Evolutionary conservation across 164 flowering plant species (phyloP).

Genomic region (Aristolochia fimbriata): DNA sequence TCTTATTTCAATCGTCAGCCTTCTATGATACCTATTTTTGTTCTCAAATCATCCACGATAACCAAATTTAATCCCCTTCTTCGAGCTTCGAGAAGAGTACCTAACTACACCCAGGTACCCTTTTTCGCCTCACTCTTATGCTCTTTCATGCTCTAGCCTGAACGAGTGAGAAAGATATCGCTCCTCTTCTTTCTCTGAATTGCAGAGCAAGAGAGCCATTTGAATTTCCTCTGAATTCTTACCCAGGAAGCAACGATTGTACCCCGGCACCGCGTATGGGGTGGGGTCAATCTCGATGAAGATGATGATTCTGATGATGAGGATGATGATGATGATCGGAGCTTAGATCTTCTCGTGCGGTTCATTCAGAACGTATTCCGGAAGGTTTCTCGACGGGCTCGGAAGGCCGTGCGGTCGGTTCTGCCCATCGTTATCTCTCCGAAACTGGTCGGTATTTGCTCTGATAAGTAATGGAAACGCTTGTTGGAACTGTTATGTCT

Average conservation of each 20-base stretch:
- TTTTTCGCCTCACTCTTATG: background rate
- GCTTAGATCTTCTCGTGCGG: conserved; percentile 64
- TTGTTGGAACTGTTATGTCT: too few species aligned
- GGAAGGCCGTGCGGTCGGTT: conserved; percentile 77
- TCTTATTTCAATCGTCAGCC: background rate
- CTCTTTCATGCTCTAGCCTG: background rate
- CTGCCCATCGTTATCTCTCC: conserved; percentile 56
- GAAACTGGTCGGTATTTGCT: conserved; percentile 36
- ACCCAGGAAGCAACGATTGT: conserved; percentile 28
- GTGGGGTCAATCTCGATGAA: conserved; percentile 22
- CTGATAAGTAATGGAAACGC: background rate
- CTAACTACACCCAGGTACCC: conserved; percentile 27
- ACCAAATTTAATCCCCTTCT: conserved; percentile 2
- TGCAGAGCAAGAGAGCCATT: conserved; percentile 6
- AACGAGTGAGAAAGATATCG: background rate
- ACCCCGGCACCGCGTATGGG: conserved; percentile 32
- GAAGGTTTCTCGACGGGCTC: conserved; percentile 60
- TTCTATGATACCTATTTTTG: background rate
- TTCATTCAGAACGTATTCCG: conserved; percentile 68
- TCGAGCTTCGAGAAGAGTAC: conserved; percentile 26
- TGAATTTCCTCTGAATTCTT: conserved; percentile 9
- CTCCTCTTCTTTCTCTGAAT: background rate
- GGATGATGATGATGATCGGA: conserved; percentile 63
- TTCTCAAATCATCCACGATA: background rate
- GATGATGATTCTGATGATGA: conserved; percentile 54